Percentiles rank a stretch among this genome's conserved stretches.
phyloP scores from a whole-genome alignment of 371 early-diverging fungal species.

The Umbelopsis sp. region DNA sequence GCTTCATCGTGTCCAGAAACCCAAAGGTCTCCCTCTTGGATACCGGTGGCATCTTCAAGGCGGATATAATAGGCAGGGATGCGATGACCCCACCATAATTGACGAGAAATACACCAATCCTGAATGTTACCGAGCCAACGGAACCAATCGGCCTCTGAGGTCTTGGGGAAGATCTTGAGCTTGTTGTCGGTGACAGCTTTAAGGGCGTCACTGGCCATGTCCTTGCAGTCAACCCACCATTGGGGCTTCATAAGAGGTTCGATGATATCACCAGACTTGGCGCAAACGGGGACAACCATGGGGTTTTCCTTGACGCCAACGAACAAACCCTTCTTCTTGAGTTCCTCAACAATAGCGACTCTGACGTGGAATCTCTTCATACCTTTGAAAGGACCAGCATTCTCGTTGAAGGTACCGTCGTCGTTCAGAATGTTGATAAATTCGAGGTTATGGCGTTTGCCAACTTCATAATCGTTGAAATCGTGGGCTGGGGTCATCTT shows the following conservation, averaged over 20 bases:
- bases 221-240: constrained; percentile 98
- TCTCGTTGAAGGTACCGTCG: constrained; percentile 92
- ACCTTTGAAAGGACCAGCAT: constrained; percentile 88
- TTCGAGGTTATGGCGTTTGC: constrained; percentile 92
- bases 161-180: constrained; percentile 89
- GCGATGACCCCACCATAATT: constrained; percentile 99
- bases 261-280: constrained; percentile 94
- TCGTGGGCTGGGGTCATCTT: constrained; percentile 99
- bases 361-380: constrained; percentile 98
- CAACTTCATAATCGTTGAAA: constrained; percentile 97
- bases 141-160: constrained; percentile 95
- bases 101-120: constrained; percentile 96
- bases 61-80: constrained; percentile 95
- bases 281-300: constrained; percentile 95
- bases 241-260: constrained; percentile 99
- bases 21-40: constrained; percentile 61
- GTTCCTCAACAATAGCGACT: constrained; percentile 81
- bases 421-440: constrained; percentile 97
- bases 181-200: constrained; percentile 87
- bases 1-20: constrained; percentile 66
- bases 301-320: constrained; percentile 88
- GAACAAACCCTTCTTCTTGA: constrained; percentile 91
- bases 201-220: constrained; percentile 89
- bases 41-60: constrained; percentile 36
- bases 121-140: constrained; percentile 97